These are phyloP conservation scores for Psilocybe cubensis DNA, from an alignment of 768 basidiomycete species.

Conservation along the genomic window DNA sequence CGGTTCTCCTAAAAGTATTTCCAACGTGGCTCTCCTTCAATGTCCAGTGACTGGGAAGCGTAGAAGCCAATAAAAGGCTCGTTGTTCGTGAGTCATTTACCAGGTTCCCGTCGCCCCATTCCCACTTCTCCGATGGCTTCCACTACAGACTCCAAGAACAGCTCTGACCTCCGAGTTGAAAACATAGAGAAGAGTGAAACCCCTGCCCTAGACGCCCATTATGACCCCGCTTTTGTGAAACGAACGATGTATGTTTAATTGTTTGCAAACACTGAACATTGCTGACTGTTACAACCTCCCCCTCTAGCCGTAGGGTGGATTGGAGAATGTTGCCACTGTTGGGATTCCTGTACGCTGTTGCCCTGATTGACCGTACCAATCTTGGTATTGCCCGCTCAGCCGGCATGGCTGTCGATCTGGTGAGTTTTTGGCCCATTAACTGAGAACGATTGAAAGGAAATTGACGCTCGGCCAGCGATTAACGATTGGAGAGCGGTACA, in stretches of 20 bases:
- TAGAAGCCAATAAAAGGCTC: background rate
- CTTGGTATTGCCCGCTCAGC: slow-evolving; percentile 37
- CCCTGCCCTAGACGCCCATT: slow-evolving; percentile 19
- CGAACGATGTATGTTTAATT: slow-evolving; percentile 19
- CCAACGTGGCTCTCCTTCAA: background rate
- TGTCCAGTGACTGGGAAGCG: background rate
- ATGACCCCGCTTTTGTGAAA: slow-evolving; percentile 20
- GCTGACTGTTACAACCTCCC: background rate
- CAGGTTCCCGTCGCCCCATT: background rate
- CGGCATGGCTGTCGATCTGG: slow-evolving; percentile 40
- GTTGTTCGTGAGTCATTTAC: background rate
- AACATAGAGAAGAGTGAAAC: slow-evolving; percentile 11
- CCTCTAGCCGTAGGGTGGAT: slow-evolving; percentile 33
- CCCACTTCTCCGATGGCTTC: slow-evolving; percentile 1
- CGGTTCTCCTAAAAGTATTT: background rate
- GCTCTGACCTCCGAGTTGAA: slow-evolving; percentile 15
- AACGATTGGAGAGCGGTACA: slow-evolving; percentile 38
- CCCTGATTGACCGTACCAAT: slow-evolving; percentile 38
- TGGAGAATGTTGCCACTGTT: slow-evolving; percentile 39
- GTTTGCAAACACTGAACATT: background rate
- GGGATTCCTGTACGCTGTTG: slow-evolving; percentile 36
- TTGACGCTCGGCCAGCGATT: slow-evolving; percentile 15
- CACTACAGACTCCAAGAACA: slow-evolving; percentile 6
- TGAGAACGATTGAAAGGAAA: slow-evolving; percentile 6
- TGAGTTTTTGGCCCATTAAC: slow-evolving; percentile 15